phyloP scores from a whole-genome alignment of 345 rosid genomes.

The Gossypioides kirkii region DNA sequence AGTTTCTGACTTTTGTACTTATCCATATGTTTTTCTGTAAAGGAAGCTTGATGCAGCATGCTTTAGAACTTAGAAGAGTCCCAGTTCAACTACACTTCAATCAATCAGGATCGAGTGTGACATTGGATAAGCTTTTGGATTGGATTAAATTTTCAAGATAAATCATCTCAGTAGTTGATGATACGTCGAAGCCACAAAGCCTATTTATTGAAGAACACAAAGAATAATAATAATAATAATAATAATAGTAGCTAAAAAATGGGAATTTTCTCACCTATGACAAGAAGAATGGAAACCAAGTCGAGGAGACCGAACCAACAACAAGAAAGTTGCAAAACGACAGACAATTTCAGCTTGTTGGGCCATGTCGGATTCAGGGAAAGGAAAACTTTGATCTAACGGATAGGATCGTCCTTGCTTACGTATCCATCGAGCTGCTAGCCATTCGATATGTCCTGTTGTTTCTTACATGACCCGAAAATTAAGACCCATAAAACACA shows the following conservation, averaged over 20 bases:
- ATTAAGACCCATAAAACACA: not conserved
- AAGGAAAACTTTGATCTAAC: constrained; percentile 13
- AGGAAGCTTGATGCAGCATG: no score
- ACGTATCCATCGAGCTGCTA: not conserved
- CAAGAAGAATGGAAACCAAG: not conserved
- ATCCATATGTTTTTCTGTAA: no score
- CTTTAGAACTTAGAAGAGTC: no score
- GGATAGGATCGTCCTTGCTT: not conserved
- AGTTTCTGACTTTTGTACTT: no score
- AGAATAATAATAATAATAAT: not conserved
- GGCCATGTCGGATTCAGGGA: not conserved
- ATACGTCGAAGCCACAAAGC: no score
- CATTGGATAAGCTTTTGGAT: no score
- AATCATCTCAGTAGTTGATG: no score
- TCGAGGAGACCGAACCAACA: not conserved
- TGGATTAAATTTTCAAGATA: no score
- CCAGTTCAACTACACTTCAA: no score
- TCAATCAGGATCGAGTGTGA: no score
- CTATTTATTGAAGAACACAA: not conserved
- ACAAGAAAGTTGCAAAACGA: not conserved
- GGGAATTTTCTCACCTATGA: not conserved
- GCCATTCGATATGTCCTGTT: constrained; percentile 12
- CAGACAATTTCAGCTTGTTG: not conserved
- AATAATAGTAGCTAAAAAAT: not conserved
- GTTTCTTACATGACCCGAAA: not conserved